Conservation (phyloP, 352 stramenopile genomes). For the Phytophthora fragariaefolia region DNA sequence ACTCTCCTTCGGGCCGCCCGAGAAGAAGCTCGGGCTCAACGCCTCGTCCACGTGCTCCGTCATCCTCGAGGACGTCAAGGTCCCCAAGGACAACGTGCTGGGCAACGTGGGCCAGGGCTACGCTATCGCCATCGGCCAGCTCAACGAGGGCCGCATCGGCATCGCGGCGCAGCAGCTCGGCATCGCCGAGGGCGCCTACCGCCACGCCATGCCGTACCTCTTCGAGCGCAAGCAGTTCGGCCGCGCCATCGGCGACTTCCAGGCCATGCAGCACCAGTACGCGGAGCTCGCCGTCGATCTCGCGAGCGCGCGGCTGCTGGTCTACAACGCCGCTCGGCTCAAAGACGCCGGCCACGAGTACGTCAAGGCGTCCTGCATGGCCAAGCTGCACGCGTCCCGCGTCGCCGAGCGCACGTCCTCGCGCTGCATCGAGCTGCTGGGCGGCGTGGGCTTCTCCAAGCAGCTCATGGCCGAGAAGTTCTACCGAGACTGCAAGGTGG, state of each 20-base stretch:
- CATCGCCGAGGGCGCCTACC: conserved; percentile 93
- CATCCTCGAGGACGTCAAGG: conserved; percentile 91
- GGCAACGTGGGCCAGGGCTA: conserved; percentile 91
- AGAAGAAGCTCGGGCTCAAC: conserved; percentile 96
- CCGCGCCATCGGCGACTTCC: conserved; percentile 90
- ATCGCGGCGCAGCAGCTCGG: conserved; percentile 96
- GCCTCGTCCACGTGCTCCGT: conserved; percentile 94
- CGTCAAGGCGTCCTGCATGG: conserved; percentile 95
- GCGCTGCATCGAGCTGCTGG: conserved; percentile 93
- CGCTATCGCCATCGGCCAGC: conserved; percentile 95
- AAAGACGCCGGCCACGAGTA: conserved; percentile 92
- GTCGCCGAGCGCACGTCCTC: conserved; percentile 92
- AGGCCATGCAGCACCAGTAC: conserved; percentile 95
- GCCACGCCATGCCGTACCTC: conserved; percentile 93
- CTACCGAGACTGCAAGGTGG: conserved; percentile 96
- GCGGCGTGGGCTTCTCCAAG: conserved; percentile 93
- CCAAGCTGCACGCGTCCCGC: conserved; percentile 92
- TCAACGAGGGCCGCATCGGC: conserved; percentile 94
- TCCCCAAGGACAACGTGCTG: conserved; percentile 88
- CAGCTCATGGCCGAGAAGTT: conserved; percentile 94
- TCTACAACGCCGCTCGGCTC: conserved; percentile 92
- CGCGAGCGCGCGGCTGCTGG: conserved; percentile 88
- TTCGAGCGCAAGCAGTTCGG: conserved; percentile 94
- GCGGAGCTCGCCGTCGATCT: conserved; percentile 92
- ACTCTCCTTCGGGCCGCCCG: conserved; percentile 86